Conservation (phyloP, 768 basidiomycete genomes). For the Crucibulum laeve region DNA sequence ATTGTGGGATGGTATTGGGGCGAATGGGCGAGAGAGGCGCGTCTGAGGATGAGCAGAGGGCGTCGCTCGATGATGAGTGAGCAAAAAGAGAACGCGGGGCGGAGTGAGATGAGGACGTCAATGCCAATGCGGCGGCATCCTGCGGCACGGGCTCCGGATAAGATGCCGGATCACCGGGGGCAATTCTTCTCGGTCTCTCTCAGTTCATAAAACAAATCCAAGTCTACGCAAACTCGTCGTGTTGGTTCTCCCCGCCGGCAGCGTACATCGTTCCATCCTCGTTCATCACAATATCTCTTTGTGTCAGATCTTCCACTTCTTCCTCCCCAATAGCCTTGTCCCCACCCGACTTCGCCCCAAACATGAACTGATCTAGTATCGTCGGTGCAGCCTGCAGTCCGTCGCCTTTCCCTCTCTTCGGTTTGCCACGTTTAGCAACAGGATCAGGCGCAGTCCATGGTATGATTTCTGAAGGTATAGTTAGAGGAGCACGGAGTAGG, state of each 20-base stretch:
- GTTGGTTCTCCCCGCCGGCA: conserved; percentile 21
- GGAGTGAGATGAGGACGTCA: background rate
- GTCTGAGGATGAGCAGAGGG: background rate
- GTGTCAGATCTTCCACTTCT: conserved; percentile 6
- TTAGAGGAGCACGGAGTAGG: background rate
- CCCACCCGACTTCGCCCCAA: too few relatives aligned
- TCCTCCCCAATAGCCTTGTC: conserved; percentile 15
- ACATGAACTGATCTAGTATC: conserved; percentile 50
- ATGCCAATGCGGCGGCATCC: background rate
- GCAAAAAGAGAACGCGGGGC: background rate
- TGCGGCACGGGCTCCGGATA: background rate
- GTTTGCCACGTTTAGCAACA: conserved; percentile 36
- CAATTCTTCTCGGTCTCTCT: background rate
- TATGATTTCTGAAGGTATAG: conserved; percentile 45
- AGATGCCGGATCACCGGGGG: background rate
- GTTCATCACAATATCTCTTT: conserved; percentile 40
- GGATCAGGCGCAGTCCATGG: conserved; percentile 44
- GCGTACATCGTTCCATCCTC: conserved; percentile 60
- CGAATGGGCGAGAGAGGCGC: conserved; percentile 4
- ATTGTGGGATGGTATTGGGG: conserved; percentile 18
- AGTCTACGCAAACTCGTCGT: conserved; percentile 14
- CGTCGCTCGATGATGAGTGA: background rate
- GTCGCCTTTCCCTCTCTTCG: conserved; percentile 7
- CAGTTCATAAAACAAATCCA: background rate
- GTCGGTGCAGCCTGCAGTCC: conserved; percentile 27